A percentile compares a stretch with the other conserved stretches of the same genome.
These are phyloP conservation scores for Verticillium klebahnii DNA, from an alignment of 2,329 filamentous ascomycete genomes.

Conservation along the genomic window DNA sequence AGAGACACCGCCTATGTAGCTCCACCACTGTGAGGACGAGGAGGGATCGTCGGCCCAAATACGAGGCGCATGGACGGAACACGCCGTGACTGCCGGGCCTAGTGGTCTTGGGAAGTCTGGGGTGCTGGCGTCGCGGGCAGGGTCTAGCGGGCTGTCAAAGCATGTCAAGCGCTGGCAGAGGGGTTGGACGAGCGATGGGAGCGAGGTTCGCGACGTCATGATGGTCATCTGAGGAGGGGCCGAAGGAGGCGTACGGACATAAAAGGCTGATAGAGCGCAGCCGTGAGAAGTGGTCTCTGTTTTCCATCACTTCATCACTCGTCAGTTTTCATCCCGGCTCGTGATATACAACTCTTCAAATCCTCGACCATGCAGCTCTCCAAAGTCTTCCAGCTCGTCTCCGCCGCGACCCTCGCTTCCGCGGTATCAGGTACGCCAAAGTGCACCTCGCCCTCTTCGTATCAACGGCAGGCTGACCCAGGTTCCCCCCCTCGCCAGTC, in stretches of 20 bases:
- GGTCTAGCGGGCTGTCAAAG: too few species aligned
- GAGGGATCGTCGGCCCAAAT: neutral
- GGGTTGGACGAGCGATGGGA: neutral
- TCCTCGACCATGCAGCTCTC: slow-evolving; percentile 38
- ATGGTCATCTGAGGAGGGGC: too few species aligned
- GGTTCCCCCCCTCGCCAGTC: slow-evolving; percentile 32
- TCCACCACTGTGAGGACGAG: neutral
- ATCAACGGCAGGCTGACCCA: neutral
- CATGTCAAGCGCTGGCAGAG: too few species aligned
- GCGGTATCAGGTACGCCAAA: slow-evolving; percentile 24
- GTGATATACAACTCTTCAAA: too few species aligned
- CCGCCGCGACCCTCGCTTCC: slow-evolving; percentile 29
- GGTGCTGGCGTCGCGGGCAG: too few species aligned
- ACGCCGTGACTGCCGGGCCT: neutral
- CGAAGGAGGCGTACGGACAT: neutral
- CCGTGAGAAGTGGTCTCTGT: too few species aligned
- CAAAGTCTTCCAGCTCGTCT: slow-evolving; percentile 32
- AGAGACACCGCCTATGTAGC: too few species aligned
- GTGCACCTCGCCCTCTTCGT: neutral
- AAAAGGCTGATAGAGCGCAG: neutral
- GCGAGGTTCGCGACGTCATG: neutral
- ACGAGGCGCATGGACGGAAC: neutral
- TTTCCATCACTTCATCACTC: neutral
- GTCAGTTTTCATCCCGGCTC: neutral
- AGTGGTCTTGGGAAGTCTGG: neutral